Conservation (phyloP, 768 basidiomycete species). For the Hypholoma sublateritium region DNA sequence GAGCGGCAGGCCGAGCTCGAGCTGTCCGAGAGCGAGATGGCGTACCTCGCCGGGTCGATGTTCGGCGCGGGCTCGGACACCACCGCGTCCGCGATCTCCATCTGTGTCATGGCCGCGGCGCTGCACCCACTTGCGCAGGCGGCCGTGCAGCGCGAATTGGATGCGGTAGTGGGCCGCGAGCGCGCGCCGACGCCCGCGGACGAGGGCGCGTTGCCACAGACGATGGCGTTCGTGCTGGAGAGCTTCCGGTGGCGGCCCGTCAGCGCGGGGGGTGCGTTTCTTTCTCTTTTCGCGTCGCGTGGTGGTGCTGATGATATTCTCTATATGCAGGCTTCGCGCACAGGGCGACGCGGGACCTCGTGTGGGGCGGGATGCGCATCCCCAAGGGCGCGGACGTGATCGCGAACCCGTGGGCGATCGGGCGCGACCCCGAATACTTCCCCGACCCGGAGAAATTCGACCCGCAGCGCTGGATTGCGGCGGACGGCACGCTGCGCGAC, state of each 20-base stretch:
- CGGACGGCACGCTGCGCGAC: slow-evolving; percentile 44
- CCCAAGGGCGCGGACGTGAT: slow-evolving; percentile 58
- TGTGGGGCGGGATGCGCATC: slow-evolving; percentile 48
- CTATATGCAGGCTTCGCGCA: slow-evolving; percentile 52
- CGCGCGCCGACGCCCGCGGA: slow-evolving; percentile 41
- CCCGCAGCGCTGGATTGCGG: slow-evolving; percentile 56
- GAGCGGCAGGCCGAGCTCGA: slow-evolving; percentile 54
- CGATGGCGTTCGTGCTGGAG: slow-evolving; percentile 51
- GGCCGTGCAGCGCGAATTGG: slow-evolving; percentile 54
- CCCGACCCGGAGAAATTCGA: slow-evolving; percentile 59
- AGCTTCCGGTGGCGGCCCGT: slow-evolving; percentile 54
- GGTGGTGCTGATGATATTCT: no score
- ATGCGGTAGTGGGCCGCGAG: slow-evolving; percentile 48
- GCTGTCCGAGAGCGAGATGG: slow-evolving; percentile 55
- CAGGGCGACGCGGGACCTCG: slow-evolving; percentile 60
- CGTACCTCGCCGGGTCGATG: slow-evolving; percentile 63
- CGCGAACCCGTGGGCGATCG: slow-evolving; percentile 63
- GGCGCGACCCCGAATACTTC: slow-evolving; percentile 57
- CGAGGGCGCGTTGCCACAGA: slow-evolving; percentile 41
- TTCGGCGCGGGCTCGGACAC: slow-evolving; percentile 71
- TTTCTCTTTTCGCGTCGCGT: not conserved
- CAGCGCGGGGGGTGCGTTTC: slow-evolving; percentile 38
- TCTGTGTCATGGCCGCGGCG: slow-evolving; percentile 57
- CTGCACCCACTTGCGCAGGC: slow-evolving; percentile 52
- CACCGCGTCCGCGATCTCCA: slow-evolving; percentile 58